Evolutionary conservation across 345 rosid species (phyloP).

Genomic region (Mangifera indica): DNA sequence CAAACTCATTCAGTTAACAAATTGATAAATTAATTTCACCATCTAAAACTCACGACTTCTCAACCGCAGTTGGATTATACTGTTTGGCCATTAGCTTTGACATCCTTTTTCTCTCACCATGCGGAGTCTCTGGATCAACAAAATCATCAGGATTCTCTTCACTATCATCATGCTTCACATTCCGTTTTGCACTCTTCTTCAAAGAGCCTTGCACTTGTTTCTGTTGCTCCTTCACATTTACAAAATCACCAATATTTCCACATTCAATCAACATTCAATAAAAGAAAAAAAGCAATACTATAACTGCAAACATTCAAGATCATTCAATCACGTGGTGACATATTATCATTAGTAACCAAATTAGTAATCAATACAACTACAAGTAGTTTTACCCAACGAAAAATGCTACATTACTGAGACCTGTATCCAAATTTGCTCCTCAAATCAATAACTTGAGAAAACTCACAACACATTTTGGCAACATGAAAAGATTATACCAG

Average conservation of each 20-base stretch:
- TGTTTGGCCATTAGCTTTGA: constrained; percentile 87
- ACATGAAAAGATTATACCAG: too few species aligned
- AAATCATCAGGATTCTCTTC: constrained; percentile 73
- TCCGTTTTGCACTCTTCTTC: constrained; percentile 69
- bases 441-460: constrained; percentile 37
- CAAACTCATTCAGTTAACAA: not conserved
- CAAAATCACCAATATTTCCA: not conserved
- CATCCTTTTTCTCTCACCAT: constrained; percentile 74
- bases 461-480: too few species aligned
- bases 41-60: constrained; percentile 64
- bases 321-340: too few species aligned
- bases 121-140: constrained; percentile 70
- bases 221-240: constrained; percentile 48
- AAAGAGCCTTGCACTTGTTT: constrained; percentile 44
- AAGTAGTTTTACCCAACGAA: too few species aligned
- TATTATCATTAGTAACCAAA: too few species aligned
- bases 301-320: too few species aligned
- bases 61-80: constrained; percentile 73
- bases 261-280: not conserved
- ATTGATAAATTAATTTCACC: not conserved
- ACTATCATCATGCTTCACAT: constrained; percentile 46
- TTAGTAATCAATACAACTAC: too few species aligned
- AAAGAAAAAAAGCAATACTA: too few species aligned
- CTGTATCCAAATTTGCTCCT: too few species aligned
- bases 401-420: not conserved